These are phyloP conservation scores for Vaccinium macrocarpon DNA, from an alignment of 148 eudicot species.

Conservation along the genomic window DNA sequence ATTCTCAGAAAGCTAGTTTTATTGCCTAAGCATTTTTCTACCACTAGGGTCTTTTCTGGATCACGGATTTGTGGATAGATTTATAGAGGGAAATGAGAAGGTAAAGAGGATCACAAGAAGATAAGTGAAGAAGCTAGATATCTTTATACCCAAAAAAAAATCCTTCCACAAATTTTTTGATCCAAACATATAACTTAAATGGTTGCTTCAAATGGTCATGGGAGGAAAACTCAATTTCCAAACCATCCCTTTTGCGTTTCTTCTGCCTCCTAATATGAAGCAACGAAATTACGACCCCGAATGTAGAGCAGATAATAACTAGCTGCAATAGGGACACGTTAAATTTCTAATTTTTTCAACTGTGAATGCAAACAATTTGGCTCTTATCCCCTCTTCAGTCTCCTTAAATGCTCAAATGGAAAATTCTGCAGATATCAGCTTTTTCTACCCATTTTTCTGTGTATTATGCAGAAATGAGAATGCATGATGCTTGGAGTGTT, in stretches of 20 bases:
- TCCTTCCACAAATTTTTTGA: neutral
- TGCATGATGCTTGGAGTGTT: constrained; percentile 49
- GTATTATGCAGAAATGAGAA: constrained; percentile 57
- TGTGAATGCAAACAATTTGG: neutral
- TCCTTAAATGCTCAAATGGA: neutral
- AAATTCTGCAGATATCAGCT: constrained; percentile 10
- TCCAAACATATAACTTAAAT: neutral
- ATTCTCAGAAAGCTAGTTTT: neutral
- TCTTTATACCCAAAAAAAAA: neutral
- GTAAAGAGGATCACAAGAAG: no score
- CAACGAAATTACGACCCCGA: neutral
- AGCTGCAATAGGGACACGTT: neutral
- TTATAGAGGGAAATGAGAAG: neutral
- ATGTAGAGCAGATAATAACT: neutral
- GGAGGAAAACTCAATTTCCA: neutral
- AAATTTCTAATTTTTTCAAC: neutral
- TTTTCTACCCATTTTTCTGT: constrained; percentile 16
- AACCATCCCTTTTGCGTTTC: neutral
- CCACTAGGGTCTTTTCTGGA: no score
- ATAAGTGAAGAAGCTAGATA: no score
- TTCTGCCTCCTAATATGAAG: neutral
- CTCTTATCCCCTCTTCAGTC: neutral
- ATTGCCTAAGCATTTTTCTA: neutral
- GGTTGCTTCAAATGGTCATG: neutral
- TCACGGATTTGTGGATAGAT: neutral